Conservation (phyloP, 192 early-diverging fungal genomes). For the Gonapodya sp. region DNA sequence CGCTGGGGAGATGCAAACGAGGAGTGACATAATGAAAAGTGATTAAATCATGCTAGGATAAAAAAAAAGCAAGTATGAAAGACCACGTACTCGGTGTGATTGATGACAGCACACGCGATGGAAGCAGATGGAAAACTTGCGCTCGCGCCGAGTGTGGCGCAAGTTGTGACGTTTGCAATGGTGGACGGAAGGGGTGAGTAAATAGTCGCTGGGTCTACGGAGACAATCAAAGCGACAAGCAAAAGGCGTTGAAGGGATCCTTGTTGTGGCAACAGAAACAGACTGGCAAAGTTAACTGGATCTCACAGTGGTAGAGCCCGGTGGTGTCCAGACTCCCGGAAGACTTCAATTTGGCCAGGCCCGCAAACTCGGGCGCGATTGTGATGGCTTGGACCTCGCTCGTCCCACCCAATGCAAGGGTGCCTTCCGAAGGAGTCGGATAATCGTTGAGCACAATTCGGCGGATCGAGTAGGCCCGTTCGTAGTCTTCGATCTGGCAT, state of each 20-base stretch:
- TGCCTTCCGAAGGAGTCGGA: neutral
- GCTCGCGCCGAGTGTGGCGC: neutral
- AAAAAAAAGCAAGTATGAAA: too few relatives aligned
- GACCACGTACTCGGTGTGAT: neutral
- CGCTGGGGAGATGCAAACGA: too few relatives aligned
- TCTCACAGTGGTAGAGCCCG: neutral
- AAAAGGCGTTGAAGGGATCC: too few relatives aligned
- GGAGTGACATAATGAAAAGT: too few relatives aligned
- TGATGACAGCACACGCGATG: neutral
- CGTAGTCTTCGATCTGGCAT: conserved; percentile 14
- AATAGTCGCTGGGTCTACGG: neutral
- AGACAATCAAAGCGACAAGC: too few relatives aligned
- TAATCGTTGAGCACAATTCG: neutral
- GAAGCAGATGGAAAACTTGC: neutral
- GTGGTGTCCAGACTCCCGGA: neutral
- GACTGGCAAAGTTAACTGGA: neutral
- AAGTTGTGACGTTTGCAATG: neutral
- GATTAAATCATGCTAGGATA: too few relatives aligned
- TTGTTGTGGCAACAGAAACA: too few relatives aligned
- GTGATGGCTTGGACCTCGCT: neutral
- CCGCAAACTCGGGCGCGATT: neutral
- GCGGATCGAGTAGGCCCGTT: conserved; percentile 3
- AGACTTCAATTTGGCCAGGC: neutral
- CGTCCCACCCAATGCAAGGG: neutral
- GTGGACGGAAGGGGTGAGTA: neutral